phyloP scores from a whole-genome alignment of 192 early-diverging fungal species.

The Rhizophlyctis rosea region DNA sequence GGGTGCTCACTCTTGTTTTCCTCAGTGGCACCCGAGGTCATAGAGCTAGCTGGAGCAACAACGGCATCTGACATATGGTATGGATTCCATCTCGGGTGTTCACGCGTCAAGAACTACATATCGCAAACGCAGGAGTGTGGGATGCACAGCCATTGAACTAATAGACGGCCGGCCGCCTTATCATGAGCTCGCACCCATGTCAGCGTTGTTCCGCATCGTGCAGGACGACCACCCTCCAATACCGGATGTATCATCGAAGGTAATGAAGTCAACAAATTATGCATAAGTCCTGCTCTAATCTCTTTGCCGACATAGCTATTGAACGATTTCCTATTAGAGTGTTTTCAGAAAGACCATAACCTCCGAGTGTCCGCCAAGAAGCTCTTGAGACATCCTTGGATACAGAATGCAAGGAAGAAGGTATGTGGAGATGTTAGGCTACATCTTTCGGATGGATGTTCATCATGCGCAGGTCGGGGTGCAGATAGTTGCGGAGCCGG shows the following conservation, averaged over 20 bases:
- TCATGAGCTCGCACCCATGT: slow-evolving; percentile 77
- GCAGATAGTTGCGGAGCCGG: not conserved
- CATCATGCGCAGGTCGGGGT: too few relatives aligned
- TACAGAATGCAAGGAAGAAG: slow-evolving; percentile 33
- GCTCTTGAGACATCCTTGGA: slow-evolving; percentile 78
- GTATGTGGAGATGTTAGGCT: slow-evolving; percentile 9
- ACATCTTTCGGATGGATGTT: too few relatives aligned
- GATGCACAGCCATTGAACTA: slow-evolving; percentile 92
- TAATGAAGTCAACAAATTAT: slow-evolving; percentile 1
- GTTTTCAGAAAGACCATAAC: slow-evolving; percentile 80
- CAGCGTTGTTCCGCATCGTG: slow-evolving; percentile 91
- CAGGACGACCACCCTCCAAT: slow-evolving; percentile 74
- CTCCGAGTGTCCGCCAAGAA: slow-evolving; percentile 68
- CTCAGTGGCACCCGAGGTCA: slow-evolving; percentile 55
- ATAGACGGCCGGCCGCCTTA: slow-evolving; percentile 93
- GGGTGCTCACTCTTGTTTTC: too few relatives aligned
- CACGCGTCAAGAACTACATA: not conserved
- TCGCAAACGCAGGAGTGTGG: slow-evolving; percentile 61
- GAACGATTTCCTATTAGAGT: slow-evolving; percentile 74
- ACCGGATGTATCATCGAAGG: slow-evolving; percentile 70
- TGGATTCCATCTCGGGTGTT: not conserved
- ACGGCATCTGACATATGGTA: slow-evolving; percentile 88
- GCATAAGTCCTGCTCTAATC: not conserved
- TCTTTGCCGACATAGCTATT: slow-evolving; percentile 60
- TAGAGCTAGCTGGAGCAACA: slow-evolving; percentile 85